These are phyloP conservation scores for Termitomyces heimii DNA, from an alignment of 768 basidiomycete species.

Conservation along the genomic window DNA sequence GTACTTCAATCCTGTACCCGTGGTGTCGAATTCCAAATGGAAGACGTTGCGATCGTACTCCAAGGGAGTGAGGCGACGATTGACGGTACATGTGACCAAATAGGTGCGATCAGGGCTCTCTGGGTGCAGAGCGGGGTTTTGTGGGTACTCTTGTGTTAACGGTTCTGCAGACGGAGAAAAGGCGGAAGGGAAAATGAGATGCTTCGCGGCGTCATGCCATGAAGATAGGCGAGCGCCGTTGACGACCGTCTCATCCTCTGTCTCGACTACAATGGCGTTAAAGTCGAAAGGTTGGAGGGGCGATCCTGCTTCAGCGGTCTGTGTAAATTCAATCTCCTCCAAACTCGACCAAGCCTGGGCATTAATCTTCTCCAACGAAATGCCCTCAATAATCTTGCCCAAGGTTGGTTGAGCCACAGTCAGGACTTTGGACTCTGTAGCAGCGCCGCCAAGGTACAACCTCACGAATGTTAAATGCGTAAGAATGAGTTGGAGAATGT, in stretches of 20 bases:
- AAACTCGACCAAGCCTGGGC: constrained; percentile 63
- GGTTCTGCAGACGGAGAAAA: constrained; percentile 49
- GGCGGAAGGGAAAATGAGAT: constrained; percentile 81
- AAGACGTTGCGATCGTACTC: constrained; percentile 99
- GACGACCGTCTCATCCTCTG: constrained; percentile 47
- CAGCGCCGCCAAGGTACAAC: constrained; percentile 69
- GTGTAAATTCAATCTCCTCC: constrained; percentile 43
- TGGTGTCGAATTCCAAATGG: constrained; percentile 93
- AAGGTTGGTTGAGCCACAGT: constrained; percentile 44
- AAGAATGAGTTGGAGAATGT: constrained; percentile 48
- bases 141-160: constrained; percentile 38
- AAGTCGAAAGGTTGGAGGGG: constrained; percentile 54
- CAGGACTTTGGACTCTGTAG: constrained; percentile 45
- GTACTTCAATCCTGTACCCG: constrained; percentile 91
- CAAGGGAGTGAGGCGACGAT: constrained; percentile 87
- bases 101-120: constrained; percentile 86
- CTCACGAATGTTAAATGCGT: constrained; percentile 79
- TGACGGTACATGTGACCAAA: constrained; percentile 91
- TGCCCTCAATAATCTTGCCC: constrained; percentile 38
- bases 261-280: constrained; percentile 71
- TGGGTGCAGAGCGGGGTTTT: constrained; percentile 73
- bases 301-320: constrained; percentile 14
- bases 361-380: constrained; percentile 48
- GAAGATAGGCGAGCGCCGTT: constrained; percentile 58
- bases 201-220: constrained; percentile 86